Base-by-base conservation (phyloP, 495 filamentous ascomycete genomes). In the Lophiotrema nucula region DNA sequence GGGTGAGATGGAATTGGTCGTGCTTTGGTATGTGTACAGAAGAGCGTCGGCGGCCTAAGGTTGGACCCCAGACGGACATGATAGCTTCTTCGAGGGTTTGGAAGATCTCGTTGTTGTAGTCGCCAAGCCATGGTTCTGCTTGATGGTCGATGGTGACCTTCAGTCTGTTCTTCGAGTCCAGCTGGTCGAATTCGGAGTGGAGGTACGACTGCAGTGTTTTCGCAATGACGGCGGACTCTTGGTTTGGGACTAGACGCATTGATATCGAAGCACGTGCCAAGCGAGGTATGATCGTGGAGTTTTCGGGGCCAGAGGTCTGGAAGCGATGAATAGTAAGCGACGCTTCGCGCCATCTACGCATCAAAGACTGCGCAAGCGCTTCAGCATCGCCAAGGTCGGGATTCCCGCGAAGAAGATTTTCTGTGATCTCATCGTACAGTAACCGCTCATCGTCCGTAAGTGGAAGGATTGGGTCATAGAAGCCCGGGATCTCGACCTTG, bases 61-160 rank as follows among this genome's bases (percentile, higher is more conserved):
- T 72, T 1, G 79, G 74, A 11, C 80, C 77, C 93, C 93, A 98
- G 0, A 86, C 92, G 21, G 84, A 78, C 71, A 89, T 84, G 44
- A 97, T 84, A 0, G 92, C 95, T 54, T 87, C 80, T 62, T 96
- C 90, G 1, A 97, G 80, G 0, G 90, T 95, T 33, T 84, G 82
- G 67, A 96, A 98, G 62, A 96, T 90, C 63, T 92, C 82, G 58
- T 95, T 97, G 26, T 86, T 83, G 13, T 88, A 90, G 54, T 96
- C 90, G 1, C 93, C 93, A 0, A 98, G 82, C 93, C 93, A 98
- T 15, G 93, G 89, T 67, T 98, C 93, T 1, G 93, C 92, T 69
- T 89, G 87, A 59, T 95, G 90, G 42, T 93, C 90, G 59, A 97
- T 90, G 24, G 83, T 81, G 22, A 98, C 83, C 1, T 82, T 87